Percentiles rank a stretch among this genome's conserved stretches.
Evolutionary conservation across 2,329 filamentous ascomycete genomes (phyloP).

Genomic region (Trichocomaceae sp.): DNA sequence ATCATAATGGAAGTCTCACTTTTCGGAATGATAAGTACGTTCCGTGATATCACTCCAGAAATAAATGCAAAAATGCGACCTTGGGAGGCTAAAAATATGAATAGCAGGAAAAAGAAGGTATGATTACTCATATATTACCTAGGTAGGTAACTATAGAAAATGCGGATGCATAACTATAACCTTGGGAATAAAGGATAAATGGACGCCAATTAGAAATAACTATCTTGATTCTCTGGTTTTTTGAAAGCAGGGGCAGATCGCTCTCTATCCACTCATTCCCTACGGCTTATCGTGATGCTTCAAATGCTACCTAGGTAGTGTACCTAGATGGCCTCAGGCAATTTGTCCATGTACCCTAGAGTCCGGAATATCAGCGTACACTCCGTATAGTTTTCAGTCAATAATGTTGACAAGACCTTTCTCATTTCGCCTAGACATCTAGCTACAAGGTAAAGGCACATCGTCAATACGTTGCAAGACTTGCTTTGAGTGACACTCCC

Average conservation of each 20-base stretch:
- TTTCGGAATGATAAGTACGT: too few relatives aligned
- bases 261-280: not conserved
- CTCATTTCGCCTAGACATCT: not conserved
- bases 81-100: too few relatives aligned
- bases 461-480: not conserved
- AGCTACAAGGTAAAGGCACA: not conserved
- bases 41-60: too few relatives aligned
- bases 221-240: not conserved
- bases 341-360: not conserved
- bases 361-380: not conserved
- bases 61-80: too few relatives aligned
- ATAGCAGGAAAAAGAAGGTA: too few relatives aligned
- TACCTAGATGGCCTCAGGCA: not conserved
- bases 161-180: not conserved
- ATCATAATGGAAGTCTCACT: too few relatives aligned
- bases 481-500: not conserved
- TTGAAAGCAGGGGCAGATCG: not conserved
- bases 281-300: too few relatives aligned
- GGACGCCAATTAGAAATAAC: not conserved
- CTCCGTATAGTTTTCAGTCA: too few relatives aligned
- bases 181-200: not conserved
- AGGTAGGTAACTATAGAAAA: too few relatives aligned
- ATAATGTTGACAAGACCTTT: too few relatives aligned
- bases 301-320: too few relatives aligned
- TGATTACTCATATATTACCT: too few relatives aligned